Conservation (phyloP, 2,329 filamentous ascomycete species). For the Coniochaeta sp. region DNA sequence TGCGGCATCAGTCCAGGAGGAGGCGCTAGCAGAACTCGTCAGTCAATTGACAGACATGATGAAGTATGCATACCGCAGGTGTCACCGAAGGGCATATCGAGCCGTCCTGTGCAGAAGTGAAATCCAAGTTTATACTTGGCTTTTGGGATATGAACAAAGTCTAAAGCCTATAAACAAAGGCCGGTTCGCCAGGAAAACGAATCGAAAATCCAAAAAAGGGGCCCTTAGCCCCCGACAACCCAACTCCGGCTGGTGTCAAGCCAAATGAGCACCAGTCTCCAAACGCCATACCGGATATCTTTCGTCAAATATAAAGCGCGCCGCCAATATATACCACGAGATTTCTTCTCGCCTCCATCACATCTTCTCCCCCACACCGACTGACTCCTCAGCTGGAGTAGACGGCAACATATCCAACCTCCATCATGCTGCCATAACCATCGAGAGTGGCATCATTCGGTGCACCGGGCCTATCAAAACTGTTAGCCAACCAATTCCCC, state of each 20-base stretch:
- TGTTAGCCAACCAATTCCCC: not conserved
- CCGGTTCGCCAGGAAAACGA: not conserved
- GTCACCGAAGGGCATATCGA: too few species aligned
- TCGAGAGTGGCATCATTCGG: constrained; percentile 39
- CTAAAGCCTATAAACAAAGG: not conserved
- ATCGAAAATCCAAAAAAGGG: not conserved
- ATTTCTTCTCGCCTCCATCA: not conserved
- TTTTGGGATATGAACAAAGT: not conserved
- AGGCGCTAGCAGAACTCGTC: too few species aligned
- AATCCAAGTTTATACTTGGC: not conserved
- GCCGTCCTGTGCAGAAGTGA: too few species aligned
- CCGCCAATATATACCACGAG: constrained; percentile 1
- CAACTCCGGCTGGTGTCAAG: not conserved
- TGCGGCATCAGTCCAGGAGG: too few species aligned
- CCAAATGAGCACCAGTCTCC: not conserved
- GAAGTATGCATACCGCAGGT: too few species aligned
- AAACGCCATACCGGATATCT: constrained; percentile 1
- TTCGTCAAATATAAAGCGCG: not conserved
- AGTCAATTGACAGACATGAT: too few species aligned
- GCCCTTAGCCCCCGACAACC: not conserved
- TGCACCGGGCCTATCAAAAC: constrained; percentile 33
- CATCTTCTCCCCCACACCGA: not conserved
- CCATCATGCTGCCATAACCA: constrained; percentile 41
- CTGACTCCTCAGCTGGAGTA: constrained; percentile 4
- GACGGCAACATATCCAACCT: constrained; percentile 43